A percentile compares a stretch with the other conserved stretches of the same genome.
phyloP scores from a whole-genome alignment of 352 stramenopile species.

The Pythium angustatum region DNA sequence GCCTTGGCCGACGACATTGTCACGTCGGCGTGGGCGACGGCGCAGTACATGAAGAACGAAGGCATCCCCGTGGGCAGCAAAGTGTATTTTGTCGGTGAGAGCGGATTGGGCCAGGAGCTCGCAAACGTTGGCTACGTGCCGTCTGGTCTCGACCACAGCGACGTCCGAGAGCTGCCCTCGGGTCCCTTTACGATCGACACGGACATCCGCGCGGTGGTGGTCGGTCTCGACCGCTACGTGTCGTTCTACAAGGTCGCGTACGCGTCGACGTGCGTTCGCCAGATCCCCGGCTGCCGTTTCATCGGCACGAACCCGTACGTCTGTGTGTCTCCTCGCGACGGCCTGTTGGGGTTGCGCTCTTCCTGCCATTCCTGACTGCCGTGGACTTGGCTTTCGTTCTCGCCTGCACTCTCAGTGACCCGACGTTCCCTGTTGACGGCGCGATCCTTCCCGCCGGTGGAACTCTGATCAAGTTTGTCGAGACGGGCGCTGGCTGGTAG shows the following conservation, averaged over 20 bases:
- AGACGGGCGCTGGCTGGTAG: conserved; percentile 64
- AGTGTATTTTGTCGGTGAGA: conserved; percentile 80
- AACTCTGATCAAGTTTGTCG: conserved; percentile 69
- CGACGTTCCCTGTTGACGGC: conserved; percentile 73
- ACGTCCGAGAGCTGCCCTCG: conserved; percentile 59
- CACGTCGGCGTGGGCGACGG: conserved; percentile 81
- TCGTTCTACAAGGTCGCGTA: conserved; percentile 86
- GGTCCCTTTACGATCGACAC: conserved; percentile 65
- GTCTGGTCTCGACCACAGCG: conserved; percentile 67
- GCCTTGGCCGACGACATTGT: conserved; percentile 77
- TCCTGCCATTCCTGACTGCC: background rate
- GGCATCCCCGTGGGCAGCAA: conserved; percentile 60
- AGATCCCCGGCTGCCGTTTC: conserved; percentile 78
- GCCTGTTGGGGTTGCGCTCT: background rate
- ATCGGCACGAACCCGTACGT: conserved; percentile 81
- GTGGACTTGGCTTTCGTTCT: no score
- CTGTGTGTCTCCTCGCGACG: background rate
- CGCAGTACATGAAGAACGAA: conserved; percentile 77
- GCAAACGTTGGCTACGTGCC: conserved; percentile 62
- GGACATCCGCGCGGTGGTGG: conserved; percentile 74
- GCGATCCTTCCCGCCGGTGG: conserved; percentile 75
- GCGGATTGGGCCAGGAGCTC: conserved; percentile 67
- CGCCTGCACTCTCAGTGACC: conserved; percentile 62
- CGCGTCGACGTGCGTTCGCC: conserved; percentile 66
- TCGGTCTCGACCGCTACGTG: conserved; percentile 68